phyloP scores from a whole-genome alignment of 257 asterid species.

The Solanum arcanum region DNA sequence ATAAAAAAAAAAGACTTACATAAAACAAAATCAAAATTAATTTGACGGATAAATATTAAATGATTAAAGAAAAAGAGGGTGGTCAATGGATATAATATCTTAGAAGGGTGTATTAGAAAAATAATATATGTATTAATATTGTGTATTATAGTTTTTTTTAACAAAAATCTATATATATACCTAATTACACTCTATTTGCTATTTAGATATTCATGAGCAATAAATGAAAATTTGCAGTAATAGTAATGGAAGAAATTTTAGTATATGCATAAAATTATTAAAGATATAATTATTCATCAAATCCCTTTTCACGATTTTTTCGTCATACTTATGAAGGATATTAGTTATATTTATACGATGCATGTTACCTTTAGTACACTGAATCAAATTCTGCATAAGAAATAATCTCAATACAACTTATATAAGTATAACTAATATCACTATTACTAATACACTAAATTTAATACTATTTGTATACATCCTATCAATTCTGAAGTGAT shows the following conservation, averaged over 20 bases:
- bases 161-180: neutral
- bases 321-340: neutral
- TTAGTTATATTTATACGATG: neutral
- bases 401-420: neutral
- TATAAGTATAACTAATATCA: too few relatives aligned
- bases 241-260: too few relatives aligned
- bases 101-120: neutral
- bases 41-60: neutral
- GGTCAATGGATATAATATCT: neutral
- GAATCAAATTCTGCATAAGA: neutral
- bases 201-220: too few relatives aligned
- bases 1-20: neutral
- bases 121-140: neutral
- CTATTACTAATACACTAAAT: too few relatives aligned
- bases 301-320: too few relatives aligned
- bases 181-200: neutral
- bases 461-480: too few relatives aligned
- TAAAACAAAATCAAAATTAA: neutral
- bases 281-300: neutral
- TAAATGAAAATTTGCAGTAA: too few relatives aligned
- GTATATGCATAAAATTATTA: too few relatives aligned
- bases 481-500: neutral
- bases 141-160: neutral
- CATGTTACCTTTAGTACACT: neutral
- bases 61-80: neutral